A percentile compares a stretch with the other conserved stretches of the same genome.
Conservation (phyloP, 345 rosid species). For the Ricinus communis region DNA sequence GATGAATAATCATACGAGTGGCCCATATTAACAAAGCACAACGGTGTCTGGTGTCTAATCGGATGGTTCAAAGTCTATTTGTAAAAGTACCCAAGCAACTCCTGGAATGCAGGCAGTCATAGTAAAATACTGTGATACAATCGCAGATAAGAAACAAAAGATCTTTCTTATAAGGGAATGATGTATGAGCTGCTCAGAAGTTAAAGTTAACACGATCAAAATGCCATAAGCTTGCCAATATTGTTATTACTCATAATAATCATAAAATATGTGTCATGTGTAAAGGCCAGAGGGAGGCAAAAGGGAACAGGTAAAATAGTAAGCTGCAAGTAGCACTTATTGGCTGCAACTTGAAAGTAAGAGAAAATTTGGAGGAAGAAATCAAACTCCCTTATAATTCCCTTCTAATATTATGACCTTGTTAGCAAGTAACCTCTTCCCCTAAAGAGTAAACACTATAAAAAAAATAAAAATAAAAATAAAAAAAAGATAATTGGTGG, state of each 20-base stretch:
- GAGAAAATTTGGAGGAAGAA: neutral
- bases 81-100: neutral
- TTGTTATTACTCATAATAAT: neutral
- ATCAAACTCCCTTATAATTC: neutral
- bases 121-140: neutral
- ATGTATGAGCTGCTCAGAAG: neutral
- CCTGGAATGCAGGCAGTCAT: neutral
- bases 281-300: neutral
- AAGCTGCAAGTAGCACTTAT: neutral
- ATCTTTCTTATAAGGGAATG: neutral
- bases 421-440: too few species aligned
- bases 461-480: too few species aligned
- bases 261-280: too few species aligned
- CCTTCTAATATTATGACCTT: neutral
- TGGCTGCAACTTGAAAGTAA: neutral
- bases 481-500: neutral
- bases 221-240: neutral
- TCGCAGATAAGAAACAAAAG: neutral
- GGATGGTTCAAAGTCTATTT: neutral
- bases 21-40: neutral
- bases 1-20: neutral
- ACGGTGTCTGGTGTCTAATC: neutral
- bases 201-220: neutral
- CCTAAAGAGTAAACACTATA: neutral
- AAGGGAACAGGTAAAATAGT: neutral